A percentile compares a stretch with the other conserved stretches of the same genome.
Evolutionary conservation across 2,329 filamentous ascomycete genomes (phyloP).

Genomic region (Cytospora schulzeri): DNA sequence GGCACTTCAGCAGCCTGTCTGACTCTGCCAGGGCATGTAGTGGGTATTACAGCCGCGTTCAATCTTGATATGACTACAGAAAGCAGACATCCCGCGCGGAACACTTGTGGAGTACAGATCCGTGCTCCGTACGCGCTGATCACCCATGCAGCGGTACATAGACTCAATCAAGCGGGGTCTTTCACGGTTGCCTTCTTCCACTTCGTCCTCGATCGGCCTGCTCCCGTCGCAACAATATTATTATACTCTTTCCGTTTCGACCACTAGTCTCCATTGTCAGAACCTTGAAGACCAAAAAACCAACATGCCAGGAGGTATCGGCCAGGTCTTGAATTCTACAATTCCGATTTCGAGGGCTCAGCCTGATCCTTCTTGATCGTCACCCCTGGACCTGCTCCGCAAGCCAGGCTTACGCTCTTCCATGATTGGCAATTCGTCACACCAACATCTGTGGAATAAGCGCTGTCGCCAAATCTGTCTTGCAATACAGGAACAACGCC

Average conservation of each 20-base stretch:
- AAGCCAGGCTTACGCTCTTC: conserved; percentile 14
- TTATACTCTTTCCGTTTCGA: conserved; percentile 8
- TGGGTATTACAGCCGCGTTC: not conserved
- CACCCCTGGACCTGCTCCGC: conserved; percentile 18
- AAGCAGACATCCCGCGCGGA: conserved; percentile 3
- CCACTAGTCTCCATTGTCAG: not conserved
- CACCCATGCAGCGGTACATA: conserved; percentile 16
- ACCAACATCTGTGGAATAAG: conserved; percentile 28
- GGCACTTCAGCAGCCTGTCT: not conserved
- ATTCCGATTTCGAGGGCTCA: conserved; percentile 1
- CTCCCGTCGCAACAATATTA: conserved; percentile 10
- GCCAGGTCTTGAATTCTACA: conserved; percentile 8
- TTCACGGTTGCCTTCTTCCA: conserved; percentile 24
- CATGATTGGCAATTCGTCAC: conserved; percentile 26
- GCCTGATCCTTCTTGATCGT: conserved; percentile 16
- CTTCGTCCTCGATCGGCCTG: conserved; percentile 15
- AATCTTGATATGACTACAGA: not conserved
- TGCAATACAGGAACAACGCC: conserved; percentile 25
- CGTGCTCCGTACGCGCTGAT: conserved; percentile 2
- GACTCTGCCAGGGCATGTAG: not conserved
- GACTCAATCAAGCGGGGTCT: conserved; percentile 1
- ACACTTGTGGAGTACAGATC: conserved; percentile 13
- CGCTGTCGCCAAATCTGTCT: conserved; percentile 26
- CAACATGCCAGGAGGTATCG: conserved; percentile 4
- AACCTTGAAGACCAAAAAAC: not conserved